These are phyloP conservation scores for Cercis canadensis DNA, from an alignment of 306 rosid genomes.

Conservation along the genomic window DNA sequence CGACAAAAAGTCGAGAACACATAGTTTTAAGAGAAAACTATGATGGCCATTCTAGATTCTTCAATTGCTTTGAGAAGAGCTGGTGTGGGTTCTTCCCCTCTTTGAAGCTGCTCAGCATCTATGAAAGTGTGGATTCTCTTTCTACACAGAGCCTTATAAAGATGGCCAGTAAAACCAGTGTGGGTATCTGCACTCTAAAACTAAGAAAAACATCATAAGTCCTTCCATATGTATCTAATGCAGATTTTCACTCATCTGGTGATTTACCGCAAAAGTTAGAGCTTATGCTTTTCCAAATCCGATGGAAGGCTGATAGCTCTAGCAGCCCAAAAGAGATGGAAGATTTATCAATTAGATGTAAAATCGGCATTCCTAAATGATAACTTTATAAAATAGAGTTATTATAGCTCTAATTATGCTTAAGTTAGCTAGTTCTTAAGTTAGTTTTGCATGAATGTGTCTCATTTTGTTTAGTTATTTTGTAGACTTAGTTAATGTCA, in stretches of 20 bases:
- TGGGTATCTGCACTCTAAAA: not conserved
- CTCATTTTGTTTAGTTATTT: no score
- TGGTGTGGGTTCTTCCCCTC: not conserved
- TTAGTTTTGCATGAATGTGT: no score
- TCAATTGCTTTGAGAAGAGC: not conserved
- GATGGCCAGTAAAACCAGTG: not conserved
- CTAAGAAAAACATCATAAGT: no score
- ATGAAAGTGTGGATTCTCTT: not conserved
- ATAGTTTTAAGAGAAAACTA: not conserved
- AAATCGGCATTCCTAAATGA: no score
- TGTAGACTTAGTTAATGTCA: no score
- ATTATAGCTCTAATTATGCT: no score
- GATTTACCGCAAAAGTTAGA: slow-evolving; percentile 1
- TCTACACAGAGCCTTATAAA: not conserved
- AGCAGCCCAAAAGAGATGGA: no score
- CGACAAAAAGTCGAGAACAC: not conserved
- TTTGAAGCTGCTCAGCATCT: not conserved
- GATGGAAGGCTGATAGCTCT: no score
- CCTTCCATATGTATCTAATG: not conserved
- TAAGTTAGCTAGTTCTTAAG: no score
- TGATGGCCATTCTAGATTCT: not conserved
- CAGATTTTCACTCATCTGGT: not conserved
- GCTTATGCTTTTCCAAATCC: no score
- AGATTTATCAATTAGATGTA: no score
- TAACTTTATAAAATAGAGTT: no score